Conservation (phyloP, 2,329 filamentous ascomycete species). For the Ophiostoma perfectum region DNA sequence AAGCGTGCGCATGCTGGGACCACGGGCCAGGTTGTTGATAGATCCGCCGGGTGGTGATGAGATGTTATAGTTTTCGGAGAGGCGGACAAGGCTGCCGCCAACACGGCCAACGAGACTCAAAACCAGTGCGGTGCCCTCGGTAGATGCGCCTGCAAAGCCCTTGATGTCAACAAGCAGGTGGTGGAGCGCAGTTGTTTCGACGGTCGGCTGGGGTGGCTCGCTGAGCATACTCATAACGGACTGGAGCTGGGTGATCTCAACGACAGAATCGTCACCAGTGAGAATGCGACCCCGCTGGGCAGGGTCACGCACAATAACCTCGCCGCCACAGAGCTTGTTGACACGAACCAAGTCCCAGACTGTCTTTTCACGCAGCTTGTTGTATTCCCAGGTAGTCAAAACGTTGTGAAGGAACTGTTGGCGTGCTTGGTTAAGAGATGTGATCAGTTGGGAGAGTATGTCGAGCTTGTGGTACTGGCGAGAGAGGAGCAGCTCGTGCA, state of each 20-base stretch:
- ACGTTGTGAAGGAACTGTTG: constrained; percentile 93
- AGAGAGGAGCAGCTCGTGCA: constrained; percentile 82
- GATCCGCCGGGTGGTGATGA: constrained; percentile 70
- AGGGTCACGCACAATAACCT: constrained; percentile 92
- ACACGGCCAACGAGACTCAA: constrained; percentile 70
- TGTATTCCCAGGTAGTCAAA: constrained; percentile 78
- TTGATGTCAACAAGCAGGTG: constrained; percentile 80
- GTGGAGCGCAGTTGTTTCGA: constrained; percentile 68
- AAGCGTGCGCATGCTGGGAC: constrained; percentile 70
- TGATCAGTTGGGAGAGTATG: constrained; percentile 72
- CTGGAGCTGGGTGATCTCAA: constrained; percentile 85
- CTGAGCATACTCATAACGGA: constrained; percentile 93
- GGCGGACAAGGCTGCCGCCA: constrained; percentile 55
- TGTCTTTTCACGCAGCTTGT: constrained; percentile 74
- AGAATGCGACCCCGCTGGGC: constrained; percentile 75
- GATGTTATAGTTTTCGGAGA: constrained; percentile 80
- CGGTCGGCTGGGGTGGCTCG: constrained; percentile 62
- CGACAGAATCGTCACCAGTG: constrained; percentile 86
- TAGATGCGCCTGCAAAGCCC: constrained; percentile 69
- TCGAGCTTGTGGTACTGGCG: constrained; percentile 78
- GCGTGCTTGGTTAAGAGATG: constrained; percentile 75
- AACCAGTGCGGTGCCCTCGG: constrained; percentile 69
- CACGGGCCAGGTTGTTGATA: constrained; percentile 58
- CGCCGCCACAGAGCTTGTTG: constrained; percentile 88
- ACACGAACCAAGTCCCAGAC: constrained; percentile 93